A percentile compares a stretch with the other conserved stretches of the same genome.
phyloP scores from a whole-genome alignment of 305 asterid genomes.

The Euphrasia arctica region DNA sequence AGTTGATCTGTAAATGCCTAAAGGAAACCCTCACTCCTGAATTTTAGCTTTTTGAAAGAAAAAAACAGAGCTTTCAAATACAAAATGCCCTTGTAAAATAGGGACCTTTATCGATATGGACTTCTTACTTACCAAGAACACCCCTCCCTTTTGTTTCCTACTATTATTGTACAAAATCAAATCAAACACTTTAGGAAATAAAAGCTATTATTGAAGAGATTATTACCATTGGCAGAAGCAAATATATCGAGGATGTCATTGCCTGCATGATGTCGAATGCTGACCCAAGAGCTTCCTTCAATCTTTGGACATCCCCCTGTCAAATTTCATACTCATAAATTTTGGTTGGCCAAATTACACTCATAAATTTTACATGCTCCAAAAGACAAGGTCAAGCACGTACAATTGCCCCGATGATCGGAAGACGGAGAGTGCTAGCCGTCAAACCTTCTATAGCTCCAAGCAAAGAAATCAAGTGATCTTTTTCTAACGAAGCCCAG shows the following conservation, averaged over 20 bases:
- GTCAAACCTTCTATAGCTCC: conserved; percentile 92
- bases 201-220: neutral
- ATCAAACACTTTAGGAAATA: neutral
- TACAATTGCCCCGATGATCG: conserved; percentile 76
- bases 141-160: neutral
- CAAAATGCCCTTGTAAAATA: too few relatives aligned
- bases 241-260: conserved; percentile 52
- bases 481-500: conserved; percentile 75
- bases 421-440: conserved; percentile 94
- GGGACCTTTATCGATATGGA: too few relatives aligned
- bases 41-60: neutral
- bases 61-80: neutral
- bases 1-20: conserved; percentile 14
- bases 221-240: conserved; percentile 60
- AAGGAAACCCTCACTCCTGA: neutral
- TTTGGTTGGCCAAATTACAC: conserved; percentile 19
- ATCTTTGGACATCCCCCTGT: conserved; percentile 68
- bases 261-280: conserved; percentile 78
- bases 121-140: too few relatives aligned
- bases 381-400: conserved; percentile 23
- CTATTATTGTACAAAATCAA: neutral
- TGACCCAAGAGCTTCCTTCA: conserved; percentile 78
- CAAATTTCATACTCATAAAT: conserved; percentile 14
- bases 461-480: conserved; percentile 59
- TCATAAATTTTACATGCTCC: neutral